Evolutionary conservation across 352 stramenopile genomes (phyloP).

Genomic region (Peronosclerospora sorghi): DNA sequence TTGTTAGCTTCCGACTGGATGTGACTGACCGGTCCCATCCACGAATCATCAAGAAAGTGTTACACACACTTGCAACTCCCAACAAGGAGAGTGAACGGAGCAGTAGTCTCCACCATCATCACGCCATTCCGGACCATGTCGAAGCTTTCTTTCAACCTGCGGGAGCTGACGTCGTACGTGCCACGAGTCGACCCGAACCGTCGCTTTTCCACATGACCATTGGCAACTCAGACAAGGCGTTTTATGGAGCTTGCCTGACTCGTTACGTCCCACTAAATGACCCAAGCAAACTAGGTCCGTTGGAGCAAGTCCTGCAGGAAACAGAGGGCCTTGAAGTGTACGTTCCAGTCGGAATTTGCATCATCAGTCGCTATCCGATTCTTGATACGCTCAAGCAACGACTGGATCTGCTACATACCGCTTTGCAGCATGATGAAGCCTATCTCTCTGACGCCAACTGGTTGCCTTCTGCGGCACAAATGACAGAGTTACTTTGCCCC

Average conservation of each 20-base stretch:
- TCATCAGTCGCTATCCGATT: constrained; percentile 75
- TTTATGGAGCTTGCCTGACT: constrained; percentile 74
- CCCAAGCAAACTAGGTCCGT: constrained; percentile 46
- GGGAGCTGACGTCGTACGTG: constrained; percentile 45
- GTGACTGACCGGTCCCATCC: constrained; percentile 43
- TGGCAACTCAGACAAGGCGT: constrained; percentile 67
- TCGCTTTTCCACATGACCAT: constrained; percentile 81
- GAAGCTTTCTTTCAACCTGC: constrained; percentile 72
- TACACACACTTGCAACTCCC: constrained; percentile 54
- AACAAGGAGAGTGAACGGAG: constrained; percentile 30
- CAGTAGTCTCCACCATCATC: constrained; percentile 57
- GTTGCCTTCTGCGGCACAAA: constrained; percentile 41
- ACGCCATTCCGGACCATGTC: constrained; percentile 72
- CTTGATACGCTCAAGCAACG: constrained; percentile 70
- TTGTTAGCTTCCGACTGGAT: constrained; percentile 59
- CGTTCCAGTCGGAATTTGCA: constrained; percentile 60
- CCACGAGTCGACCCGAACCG: constrained; percentile 41
- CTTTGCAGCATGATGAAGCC: constrained; percentile 38
- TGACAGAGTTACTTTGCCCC: constrained; percentile 48
- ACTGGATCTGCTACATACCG: constrained; percentile 47
- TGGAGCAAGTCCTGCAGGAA: constrained; percentile 72
- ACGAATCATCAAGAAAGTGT: constrained; percentile 51
- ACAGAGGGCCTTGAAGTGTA: constrained; percentile 75
- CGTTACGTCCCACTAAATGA: constrained; percentile 65
- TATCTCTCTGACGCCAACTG: constrained; percentile 50